Conservation (phyloP, 768 basidiomycete species). For the Amanita subjunquillea region DNA sequence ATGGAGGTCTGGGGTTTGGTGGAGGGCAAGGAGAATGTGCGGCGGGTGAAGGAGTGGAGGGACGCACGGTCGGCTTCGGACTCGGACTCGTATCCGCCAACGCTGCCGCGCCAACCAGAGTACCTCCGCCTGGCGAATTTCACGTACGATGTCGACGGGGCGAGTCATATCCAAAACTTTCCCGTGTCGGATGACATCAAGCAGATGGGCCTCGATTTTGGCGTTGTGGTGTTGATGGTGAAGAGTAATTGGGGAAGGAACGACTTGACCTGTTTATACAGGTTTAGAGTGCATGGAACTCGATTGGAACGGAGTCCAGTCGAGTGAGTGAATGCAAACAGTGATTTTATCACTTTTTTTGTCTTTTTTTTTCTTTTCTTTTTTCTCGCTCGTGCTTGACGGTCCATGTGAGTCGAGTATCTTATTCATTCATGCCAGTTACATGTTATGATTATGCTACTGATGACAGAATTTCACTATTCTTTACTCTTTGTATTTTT, state of each 20-base stretch:
- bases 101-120: conserved; percentile 33
- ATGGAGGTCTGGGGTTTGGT: conserved; percentile 92
- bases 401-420: no score
- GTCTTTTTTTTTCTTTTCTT: not conserved
- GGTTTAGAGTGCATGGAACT: conserved; percentile 71
- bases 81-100: conserved; percentile 29
- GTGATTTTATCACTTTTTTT: not conserved
- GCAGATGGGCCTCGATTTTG: conserved; percentile 72
- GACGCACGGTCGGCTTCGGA: conserved; percentile 24
- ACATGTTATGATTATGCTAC: no score
- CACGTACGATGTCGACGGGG: conserved; percentile 49
- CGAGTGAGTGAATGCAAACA: not conserved
- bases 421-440: no score
- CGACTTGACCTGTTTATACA: conserved; percentile 84
- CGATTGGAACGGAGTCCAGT: conserved; percentile 29
- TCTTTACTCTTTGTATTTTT: not conserved
- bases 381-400: not conserved
- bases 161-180: conserved; percentile 70
- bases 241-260: conserved; percentile 81
- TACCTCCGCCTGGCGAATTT: conserved; percentile 63
- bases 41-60: conserved; percentile 47
- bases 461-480: not conserved
- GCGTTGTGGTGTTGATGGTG: conserved; percentile 71
- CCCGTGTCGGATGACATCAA: conserved; percentile 57
- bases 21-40: conserved; percentile 65